A percentile compares a stretch with the other conserved stretches of the same genome.
phyloP scores from a whole-genome alignment of 345 rosid genomes.

The Gossypium ekmanianum region DNA sequence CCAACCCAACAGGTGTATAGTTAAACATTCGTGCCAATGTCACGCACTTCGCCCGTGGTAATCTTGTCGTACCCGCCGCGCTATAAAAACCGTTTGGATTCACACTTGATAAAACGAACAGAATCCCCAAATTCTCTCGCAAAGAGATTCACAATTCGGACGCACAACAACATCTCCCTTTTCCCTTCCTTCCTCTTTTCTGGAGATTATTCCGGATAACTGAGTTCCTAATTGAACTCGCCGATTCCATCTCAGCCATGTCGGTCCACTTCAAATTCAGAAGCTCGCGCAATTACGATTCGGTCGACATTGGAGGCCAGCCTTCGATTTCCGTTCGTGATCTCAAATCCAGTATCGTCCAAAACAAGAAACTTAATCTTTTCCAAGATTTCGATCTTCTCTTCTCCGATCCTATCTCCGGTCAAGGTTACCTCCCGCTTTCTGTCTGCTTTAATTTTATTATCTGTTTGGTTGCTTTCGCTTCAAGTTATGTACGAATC shows the following conservation, averaged over 20 bases:
- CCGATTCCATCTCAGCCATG: conserved; percentile 27
- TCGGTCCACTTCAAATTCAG: conserved; percentile 40
- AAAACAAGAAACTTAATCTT: conserved; percentile 25
- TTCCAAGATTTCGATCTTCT: conserved; percentile 40
- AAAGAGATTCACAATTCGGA: neutral
- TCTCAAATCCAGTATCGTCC: conserved; percentile 39
- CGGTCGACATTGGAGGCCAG: conserved; percentile 33
- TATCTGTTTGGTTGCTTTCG: neutral
- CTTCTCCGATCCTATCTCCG: conserved; percentile 31
- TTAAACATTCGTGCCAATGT: neutral
- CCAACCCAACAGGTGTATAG: neutral
- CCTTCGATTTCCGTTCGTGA: conserved; percentile 38
- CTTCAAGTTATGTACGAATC: neutral
- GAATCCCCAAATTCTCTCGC: conserved; percentile 6
- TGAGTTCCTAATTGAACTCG: neutral
- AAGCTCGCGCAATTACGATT: conserved; percentile 33
- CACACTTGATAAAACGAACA: neutral
- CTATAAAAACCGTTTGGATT: neutral
- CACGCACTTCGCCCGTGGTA: neutral
- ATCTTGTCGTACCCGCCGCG: neutral
- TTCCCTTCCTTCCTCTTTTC: neutral
- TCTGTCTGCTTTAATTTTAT: neutral
- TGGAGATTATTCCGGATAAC: neutral
- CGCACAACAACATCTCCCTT: neutral
- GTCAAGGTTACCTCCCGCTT: conserved; percentile 29